Conservation (phyloP, 2,329 filamentous ascomycete species). For the Diaporthe amygdali region DNA sequence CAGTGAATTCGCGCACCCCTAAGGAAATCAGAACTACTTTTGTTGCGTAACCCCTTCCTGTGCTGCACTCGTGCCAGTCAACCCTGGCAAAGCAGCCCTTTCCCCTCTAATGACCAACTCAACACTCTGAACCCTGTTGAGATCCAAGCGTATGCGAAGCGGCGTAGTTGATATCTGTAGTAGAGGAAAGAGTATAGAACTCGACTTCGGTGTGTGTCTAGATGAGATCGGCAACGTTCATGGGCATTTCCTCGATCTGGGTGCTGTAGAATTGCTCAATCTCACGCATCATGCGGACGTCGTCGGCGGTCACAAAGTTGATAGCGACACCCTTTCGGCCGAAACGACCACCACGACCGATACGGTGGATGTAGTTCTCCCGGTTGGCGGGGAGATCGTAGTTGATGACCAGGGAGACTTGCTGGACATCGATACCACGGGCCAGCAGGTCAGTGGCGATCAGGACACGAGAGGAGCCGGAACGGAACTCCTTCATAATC, state of each 20-base stretch:
- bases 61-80: slow-evolving; percentile 21
- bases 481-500: slow-evolving; percentile 99
- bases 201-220: slow-evolving; percentile 19
- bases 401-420: slow-evolving; percentile 98
- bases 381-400: slow-evolving; percentile 98
- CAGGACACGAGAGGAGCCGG: slow-evolving; percentile 92
- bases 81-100: slow-evolving; percentile 26
- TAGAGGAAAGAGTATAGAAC: slow-evolving; percentile 23
- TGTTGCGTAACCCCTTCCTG: slow-evolving; percentile 22
- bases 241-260: slow-evolving; percentile 98
- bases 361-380: slow-evolving; percentile 99
- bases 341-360: slow-evolving; percentile 93
- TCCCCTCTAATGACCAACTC: slow-evolving; percentile 28
- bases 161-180: slow-evolving; percentile 22
- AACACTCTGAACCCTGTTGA: slow-evolving; percentile 23
- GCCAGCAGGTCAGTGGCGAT: slow-evolving; percentile 99
- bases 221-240: slow-evolving; percentile 79
- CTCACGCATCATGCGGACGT: slow-evolving; percentile 95
- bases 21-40: slow-evolving; percentile 24
- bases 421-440: slow-evolving; percentile 97
- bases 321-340: slow-evolving; percentile 98
- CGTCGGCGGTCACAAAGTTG: slow-evolving; percentile 98
- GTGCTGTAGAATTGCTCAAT: slow-evolving; percentile 81
- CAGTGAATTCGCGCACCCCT: slow-evolving; percentile 26
- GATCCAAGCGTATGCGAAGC: slow-evolving; percentile 20